A percentile compares a stretch with the other conserved stretches of the same genome.
phyloP scores from a whole-genome alignment of 2,329 filamentous ascomycete genomes.

The Alternaria longipes region DNA sequence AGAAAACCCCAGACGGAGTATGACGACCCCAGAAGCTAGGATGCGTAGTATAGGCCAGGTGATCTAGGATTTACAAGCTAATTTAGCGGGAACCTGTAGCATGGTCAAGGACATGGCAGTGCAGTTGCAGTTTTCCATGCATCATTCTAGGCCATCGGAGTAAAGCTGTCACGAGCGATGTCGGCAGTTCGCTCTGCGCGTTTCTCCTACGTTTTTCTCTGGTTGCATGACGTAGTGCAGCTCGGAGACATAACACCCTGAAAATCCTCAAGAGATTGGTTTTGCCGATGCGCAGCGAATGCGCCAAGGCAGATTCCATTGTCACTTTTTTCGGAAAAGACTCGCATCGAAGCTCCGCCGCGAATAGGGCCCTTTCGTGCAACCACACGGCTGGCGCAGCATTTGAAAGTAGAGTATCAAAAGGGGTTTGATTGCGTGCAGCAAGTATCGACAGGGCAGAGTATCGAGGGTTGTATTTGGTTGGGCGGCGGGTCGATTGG shows the following conservation, averaged over 20 bases:
- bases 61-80: constrained; percentile 4
- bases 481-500: not conserved
- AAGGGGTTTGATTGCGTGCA: constrained; percentile 2
- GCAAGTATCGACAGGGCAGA: not conserved
- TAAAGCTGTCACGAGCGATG: not conserved
- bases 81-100: constrained; percentile 14
- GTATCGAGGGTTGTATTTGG: not conserved
- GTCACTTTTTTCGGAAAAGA: not conserved
- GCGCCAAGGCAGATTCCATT: too few relatives aligned
- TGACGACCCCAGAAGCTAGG: not conserved
- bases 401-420: not conserved
- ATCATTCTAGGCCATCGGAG: not conserved
- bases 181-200: constrained; percentile 3
- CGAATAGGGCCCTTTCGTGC: not conserved
- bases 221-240: constrained; percentile 10
- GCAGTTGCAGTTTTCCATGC: not conserved
- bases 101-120: not conserved
- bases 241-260: too few relatives aligned
- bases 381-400: not conserved
- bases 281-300: too few relatives aligned
- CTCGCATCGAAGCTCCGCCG: not conserved
- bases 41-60: constrained; percentile 1
- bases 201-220: constrained; percentile 9
- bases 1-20: not conserved
- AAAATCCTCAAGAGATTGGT: too few relatives aligned